A percentile compares a stretch with the other conserved stretches of the same genome.
phyloP scores from a whole-genome alignment of 805 yeast genomes.

The Barnettozyma californica region DNA sequence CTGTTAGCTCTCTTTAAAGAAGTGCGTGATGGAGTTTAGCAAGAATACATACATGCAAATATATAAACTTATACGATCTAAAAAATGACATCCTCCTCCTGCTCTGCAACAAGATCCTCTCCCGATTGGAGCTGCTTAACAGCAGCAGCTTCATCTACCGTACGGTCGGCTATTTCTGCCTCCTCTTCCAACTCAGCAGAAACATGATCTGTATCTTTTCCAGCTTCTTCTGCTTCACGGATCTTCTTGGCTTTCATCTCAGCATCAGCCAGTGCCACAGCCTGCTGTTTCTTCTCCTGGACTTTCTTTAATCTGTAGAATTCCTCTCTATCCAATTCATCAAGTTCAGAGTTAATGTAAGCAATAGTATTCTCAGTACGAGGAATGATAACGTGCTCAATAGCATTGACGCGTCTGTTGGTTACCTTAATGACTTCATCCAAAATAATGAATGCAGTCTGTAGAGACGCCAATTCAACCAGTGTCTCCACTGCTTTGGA shows the following conservation, averaged over 20 bases:
- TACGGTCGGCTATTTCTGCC: slow-evolving; percentile 16
- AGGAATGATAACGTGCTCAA: slow-evolving; percentile 96
- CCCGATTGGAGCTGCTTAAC: slow-evolving; percentile 10
- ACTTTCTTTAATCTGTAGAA: slow-evolving; percentile 95
- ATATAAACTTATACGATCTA: slow-evolving; percentile 13
- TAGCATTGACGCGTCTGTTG: slow-evolving; percentile 96
- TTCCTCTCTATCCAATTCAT: slow-evolving; percentile 97
- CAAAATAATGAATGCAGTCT: slow-evolving; percentile 91
- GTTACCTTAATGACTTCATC: slow-evolving; percentile 98
- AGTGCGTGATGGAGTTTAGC: too few relatives aligned
- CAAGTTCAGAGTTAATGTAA: slow-evolving; percentile 91
- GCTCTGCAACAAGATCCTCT: slow-evolving; percentile 30
- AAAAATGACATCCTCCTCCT: slow-evolving; percentile 43
- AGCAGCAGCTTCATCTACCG: slow-evolving; percentile 6
- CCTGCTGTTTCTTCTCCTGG: slow-evolving; percentile 26
- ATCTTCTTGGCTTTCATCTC: slow-evolving; percentile 26
- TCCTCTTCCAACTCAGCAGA: slow-evolving; percentile 14
- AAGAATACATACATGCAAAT: neutral
- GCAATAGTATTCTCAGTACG: slow-evolving; percentile 93
- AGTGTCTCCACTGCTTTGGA: slow-evolving; percentile 95
- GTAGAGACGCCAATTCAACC: slow-evolving; percentile 92
- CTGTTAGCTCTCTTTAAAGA: neutral
- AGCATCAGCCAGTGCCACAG: slow-evolving; percentile 26
- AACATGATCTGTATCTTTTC: slow-evolving; percentile 22
- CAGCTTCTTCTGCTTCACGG: slow-evolving; percentile 25